These are phyloP conservation scores for Medicago ruthenica DNA, from an alignment of 306 rosid species.

Conservation along the genomic window DNA sequence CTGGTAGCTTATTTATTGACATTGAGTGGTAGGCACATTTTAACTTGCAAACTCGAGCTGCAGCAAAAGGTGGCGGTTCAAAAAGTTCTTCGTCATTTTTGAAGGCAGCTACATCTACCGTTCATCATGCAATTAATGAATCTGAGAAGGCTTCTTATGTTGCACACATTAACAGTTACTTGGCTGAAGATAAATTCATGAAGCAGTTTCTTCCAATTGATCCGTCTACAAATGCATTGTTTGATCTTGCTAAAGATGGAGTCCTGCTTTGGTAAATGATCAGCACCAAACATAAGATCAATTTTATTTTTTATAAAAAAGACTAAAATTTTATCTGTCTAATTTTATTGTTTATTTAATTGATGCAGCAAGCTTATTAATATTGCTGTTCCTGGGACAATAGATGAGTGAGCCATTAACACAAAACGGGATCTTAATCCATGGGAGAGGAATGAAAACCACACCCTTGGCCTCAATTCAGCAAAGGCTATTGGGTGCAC, in stretches of 20 bases:
- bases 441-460: conserved; percentile 99
- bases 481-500: conserved; percentile 99
- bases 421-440: conserved; percentile 90
- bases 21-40: conserved; percentile 71
- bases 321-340: conserved; percentile 2
- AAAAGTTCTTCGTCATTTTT: conserved; percentile 80
- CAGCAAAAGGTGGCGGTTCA: conserved; percentile 67
- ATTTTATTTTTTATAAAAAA: background rate
- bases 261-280: conserved; percentile 89
- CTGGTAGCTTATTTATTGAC: conserved; percentile 37
- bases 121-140: conserved; percentile 87
- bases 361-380: conserved; percentile 92
- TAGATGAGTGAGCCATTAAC: conserved; percentile 97
- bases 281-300: conserved; percentile 36
- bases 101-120: conserved; percentile 89
- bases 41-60: conserved; percentile 69
- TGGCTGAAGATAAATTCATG: conserved; percentile 85
- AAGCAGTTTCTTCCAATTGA: conserved; percentile 86
- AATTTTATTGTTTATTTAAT: conserved; percentile 46
- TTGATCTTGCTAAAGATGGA: conserved; percentile 94
- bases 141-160: conserved; percentile 97
- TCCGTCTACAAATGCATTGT: conserved; percentile 74
- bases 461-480: conserved; percentile 95
- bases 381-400: conserved; percentile 97
- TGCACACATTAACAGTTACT: conserved; percentile 79